These are phyloP conservation scores for Xanthoconium stramineum DNA, from an alignment of 768 basidiomycete species.

Conservation along the genomic window DNA sequence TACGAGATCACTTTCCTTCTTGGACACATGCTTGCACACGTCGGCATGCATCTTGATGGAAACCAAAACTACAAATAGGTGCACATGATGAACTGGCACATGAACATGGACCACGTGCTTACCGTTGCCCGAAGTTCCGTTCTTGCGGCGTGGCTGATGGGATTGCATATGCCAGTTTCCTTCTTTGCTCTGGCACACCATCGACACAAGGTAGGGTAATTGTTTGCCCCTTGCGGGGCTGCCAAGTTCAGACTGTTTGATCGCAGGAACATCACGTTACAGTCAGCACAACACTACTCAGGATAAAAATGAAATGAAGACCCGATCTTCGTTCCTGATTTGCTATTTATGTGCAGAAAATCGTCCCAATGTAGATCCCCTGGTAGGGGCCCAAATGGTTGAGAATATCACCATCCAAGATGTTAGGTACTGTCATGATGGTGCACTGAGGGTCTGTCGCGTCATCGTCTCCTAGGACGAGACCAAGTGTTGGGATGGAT, in stretches of 20 bases:
- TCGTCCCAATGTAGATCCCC: slow-evolving; percentile 54
- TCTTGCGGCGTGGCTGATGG: background rate
- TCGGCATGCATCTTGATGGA: background rate
- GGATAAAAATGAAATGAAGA: slow-evolving; percentile 2
- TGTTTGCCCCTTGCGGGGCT: background rate
- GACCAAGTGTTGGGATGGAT: background rate
- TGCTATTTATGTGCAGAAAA: slow-evolving; percentile 31
- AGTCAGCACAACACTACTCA: background rate
- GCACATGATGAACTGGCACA: background rate
- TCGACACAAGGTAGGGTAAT: too few species aligned
- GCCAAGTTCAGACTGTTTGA: background rate
- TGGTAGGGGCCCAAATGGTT: slow-evolving; percentile 60
- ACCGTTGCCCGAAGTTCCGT: background rate
- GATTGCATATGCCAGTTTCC: background rate
- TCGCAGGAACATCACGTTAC: background rate
- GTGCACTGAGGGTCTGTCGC: slow-evolving; percentile 51
- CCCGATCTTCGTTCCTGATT: background rate
- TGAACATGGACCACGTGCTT: slow-evolving; percentile 1
- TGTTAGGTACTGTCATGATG: slow-evolving; percentile 50
- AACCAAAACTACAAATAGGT: background rate
- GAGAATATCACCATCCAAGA: slow-evolving; percentile 46
- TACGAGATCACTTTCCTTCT: background rate
- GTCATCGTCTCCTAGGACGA: slow-evolving; percentile 48
- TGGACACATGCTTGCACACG: background rate
- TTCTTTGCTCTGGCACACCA: background rate